Percentiles rank a stretch among this genome's conserved stretches.
phyloP scores from a whole-genome alignment of 1,284 basidiomycete species.

The Ceratobasidium sp. region DNA sequence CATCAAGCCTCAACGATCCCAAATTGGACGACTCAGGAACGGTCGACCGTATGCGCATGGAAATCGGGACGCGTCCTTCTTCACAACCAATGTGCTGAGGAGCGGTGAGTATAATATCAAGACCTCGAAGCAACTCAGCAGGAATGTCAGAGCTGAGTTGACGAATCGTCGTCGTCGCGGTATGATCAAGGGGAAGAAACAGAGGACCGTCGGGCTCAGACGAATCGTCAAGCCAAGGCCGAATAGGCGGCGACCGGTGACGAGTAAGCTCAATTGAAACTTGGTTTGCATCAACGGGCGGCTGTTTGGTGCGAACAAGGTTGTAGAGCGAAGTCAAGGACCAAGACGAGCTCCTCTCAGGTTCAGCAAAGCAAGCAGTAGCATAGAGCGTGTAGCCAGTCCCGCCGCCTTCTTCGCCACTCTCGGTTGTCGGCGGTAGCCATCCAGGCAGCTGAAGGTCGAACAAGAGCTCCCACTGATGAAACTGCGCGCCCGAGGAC shows the following conservation, averaged over 20 bases:
- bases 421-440: constrained; percentile 69
- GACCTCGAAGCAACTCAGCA: constrained; percentile 63
- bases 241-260: constrained; percentile 41
- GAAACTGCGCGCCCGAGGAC: constrained; percentile 64
- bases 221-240: constrained; percentile 32
- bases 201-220: constrained; percentile 38
- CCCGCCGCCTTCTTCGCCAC: constrained; percentile 57
- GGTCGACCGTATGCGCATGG: constrained; percentile 66
- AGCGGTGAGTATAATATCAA: constrained; percentile 69
- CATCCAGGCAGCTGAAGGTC: constrained; percentile 79
- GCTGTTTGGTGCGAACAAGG: constrained; percentile 39
- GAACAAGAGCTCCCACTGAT: constrained; percentile 76
- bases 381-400: constrained; percentile 74
- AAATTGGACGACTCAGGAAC: constrained; percentile 24
- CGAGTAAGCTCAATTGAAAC: constrained; percentile 45
- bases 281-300: constrained; percentile 33
- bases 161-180: constrained; percentile 34
- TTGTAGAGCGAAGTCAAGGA: constrained; percentile 35
- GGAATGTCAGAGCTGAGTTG: constrained; percentile 56
- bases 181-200: constrained; percentile 41
- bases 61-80: constrained; percentile 62
- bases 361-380: constrained; percentile 66
- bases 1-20: constrained; percentile 60
- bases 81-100: constrained; percentile 65
- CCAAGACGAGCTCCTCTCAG: constrained; percentile 23